Evolutionary conservation across 164 flowering plant genomes (phyloP).

Genomic region (Pachysandra terminalis): DNA sequence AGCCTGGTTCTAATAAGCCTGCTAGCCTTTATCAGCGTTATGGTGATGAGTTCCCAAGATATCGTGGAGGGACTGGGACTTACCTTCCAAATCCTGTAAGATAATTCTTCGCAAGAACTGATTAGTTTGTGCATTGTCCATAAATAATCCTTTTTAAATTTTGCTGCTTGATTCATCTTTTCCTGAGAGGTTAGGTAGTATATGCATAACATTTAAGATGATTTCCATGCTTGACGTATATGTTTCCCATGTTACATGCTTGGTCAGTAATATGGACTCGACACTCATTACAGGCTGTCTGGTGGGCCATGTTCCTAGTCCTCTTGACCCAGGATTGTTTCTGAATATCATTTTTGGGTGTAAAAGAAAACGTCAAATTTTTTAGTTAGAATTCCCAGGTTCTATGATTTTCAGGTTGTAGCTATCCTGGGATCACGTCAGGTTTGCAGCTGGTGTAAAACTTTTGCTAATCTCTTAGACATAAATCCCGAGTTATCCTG

Average conservation of each 20-base stretch:
- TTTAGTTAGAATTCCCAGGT: too few relatives aligned
- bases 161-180: not conserved
- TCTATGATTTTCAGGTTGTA: not conserved
- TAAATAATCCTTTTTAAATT: not conserved
- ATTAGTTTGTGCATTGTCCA: not conserved
- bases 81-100: conserved; percentile 97
- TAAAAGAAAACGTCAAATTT: too few relatives aligned
- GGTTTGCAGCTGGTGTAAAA: too few relatives aligned
- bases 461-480: too few relatives aligned
- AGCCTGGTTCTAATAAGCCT: conserved; percentile 61
- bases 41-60: conserved; percentile 79
- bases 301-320: not conserved
- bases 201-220: not conserved
- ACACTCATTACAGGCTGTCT: not conserved
- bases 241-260: not conserved
- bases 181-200: not conserved
- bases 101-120: conserved; percentile 7
- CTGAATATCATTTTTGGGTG: too few relatives aligned
- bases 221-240: not conserved
- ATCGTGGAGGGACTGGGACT: conserved; percentile 97
- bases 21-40: conserved; percentile 54
- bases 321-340: not conserved
- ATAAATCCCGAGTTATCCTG: too few relatives aligned
- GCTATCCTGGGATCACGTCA: not conserved
- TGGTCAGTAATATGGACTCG: not conserved